Evolutionary conservation across 129 eudicot genomes (phyloP), one percentile per base, ranked within the genome.

Genomic region (Solidago caesia): DNA sequence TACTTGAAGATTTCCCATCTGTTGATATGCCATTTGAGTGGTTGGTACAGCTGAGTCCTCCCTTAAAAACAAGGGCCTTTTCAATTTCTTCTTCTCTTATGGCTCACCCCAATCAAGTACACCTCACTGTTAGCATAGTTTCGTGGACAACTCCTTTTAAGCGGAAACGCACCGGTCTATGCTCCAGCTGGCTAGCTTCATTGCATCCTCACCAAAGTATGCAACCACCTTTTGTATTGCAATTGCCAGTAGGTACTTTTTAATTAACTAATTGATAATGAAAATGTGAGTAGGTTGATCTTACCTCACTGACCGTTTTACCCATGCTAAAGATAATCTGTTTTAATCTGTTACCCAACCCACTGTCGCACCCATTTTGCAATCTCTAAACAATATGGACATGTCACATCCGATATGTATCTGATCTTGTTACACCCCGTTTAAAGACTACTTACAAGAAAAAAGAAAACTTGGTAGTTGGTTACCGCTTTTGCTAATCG

Each of bases 11-110:
- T 87, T 94, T 94, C 74, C 94, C 94, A 9, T 94, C 99, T 29
- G 94, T 94, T 51, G 80, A 90, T 69, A 85, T 94, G 96, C 99
- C 99, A 48, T 88, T 94, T 73, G 96, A 94, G 80, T 94, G 99
- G 99, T 79, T 94, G 82, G 94, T 94, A 21, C 96, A 94, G 83
- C 76, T 94, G 74, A 88, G 81, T 41, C 99, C 99, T 60, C 94
- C 91, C 8, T 76, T 94, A 57, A 91, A 91, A 85, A 82, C 87
- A 7, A 80, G 99, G 75, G 96, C 91, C 16, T 94, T 94, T 73
- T 94, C 97, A 49, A 94, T 91, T 60, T 85, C 99, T 61, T 94
- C 97, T 42, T 94, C 99, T 71, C 79, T 57, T 77, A 71, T 75
- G 46, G 94, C 82, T 71, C 97, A 94, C 80, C 96, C 94, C 27